Conservation (phyloP, 1,284 basidiomycete species). For the Fistulinella staudtii region DNA sequence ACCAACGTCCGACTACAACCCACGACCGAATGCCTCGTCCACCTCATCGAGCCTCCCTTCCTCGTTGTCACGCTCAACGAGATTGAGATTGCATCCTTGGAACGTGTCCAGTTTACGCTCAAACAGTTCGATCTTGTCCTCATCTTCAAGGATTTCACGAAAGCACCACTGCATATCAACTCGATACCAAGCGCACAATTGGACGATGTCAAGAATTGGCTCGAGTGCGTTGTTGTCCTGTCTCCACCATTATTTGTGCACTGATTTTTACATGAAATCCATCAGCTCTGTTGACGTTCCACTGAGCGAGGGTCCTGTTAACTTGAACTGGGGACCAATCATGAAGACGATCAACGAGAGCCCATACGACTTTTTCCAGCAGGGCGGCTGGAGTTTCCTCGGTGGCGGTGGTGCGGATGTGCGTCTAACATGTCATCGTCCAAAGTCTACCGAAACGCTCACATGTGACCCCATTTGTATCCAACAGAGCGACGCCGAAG, state of each 20-base stretch:
- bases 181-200: conserved; percentile 88
- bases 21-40: conserved; percentile 95
- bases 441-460: background rate
- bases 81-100: conserved; percentile 95
- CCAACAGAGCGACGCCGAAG: conserved; percentile 64
- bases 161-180: conserved; percentile 89
- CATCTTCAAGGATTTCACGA: conserved; percentile 95
- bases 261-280: conserved; percentile 6
- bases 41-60: conserved; percentile 95
- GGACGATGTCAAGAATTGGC: conserved; percentile 97
- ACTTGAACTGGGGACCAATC: conserved; percentile 96
- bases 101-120: conserved; percentile 94
- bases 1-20: conserved; percentile 94
- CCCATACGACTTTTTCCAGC: conserved; percentile 93
- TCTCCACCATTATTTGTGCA: background rate
- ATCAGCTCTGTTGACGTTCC: conserved; percentile 92
- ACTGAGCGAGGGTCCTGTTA: conserved; percentile 94
- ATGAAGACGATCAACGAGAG: conserved; percentile 98
- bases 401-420: conserved; percentile 71
- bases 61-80: conserved; percentile 92
- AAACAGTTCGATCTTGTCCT: conserved; percentile 98
- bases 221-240: conserved; percentile 68
- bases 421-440: conserved; percentile 13
- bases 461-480: background rate
- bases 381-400: conserved; percentile 97